Base-by-base conservation (phyloP, 768 basidiomycete genomes). In the Mycena belliarum region DNA sequence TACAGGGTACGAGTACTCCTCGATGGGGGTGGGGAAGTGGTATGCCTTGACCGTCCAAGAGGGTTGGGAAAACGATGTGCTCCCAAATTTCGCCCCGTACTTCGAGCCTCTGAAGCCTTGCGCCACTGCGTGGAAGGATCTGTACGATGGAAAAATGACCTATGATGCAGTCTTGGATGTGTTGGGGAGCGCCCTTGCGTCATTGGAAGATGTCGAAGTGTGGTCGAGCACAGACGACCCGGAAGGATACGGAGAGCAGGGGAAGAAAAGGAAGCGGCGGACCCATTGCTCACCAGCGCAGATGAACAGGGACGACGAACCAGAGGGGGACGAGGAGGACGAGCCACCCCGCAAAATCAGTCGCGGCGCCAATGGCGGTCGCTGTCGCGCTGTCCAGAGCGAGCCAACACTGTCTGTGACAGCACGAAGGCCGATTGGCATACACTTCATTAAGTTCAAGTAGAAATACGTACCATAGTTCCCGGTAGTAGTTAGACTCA, bases 91-190 rank as follows among this genome's bases (percentile, higher is more conserved):
- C 8, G 45, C 50, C 5, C 57, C 50, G 25, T 58, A 58, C 40
- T 58, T 58, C 38, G 57, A 40, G 23, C 51, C 50, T 9, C 45
- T 58, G 16, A 48, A 52, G 15, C 23, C 35, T 1, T 58, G 57
- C 24, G 24, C 32, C 10, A 25, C 57, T 2, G 50, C 41, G 16
- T 58, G 57, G 57, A 40, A 38, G 18, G 20, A 52, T 18, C 28
- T 52, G 15, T 47, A 20, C 18, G 25, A 47, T 18, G 20, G 37
- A 0, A 47, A 38, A 1, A 42, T 58, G 16, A 26, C 32, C 4
- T 35, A 58, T 38, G 44, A 38, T 14, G 8, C 37, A 4, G 40
- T 52, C 21, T 26, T 41, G 35, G 41, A 20, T 6, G 41, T 52
- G 6, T 29, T 52, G 14, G 23, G 20, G 28, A 23, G 20, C 14